Evolutionary conservation across 768 basidiomycete genomes (phyloP).

Genomic region (Termitomyces eurrhizus): DNA sequence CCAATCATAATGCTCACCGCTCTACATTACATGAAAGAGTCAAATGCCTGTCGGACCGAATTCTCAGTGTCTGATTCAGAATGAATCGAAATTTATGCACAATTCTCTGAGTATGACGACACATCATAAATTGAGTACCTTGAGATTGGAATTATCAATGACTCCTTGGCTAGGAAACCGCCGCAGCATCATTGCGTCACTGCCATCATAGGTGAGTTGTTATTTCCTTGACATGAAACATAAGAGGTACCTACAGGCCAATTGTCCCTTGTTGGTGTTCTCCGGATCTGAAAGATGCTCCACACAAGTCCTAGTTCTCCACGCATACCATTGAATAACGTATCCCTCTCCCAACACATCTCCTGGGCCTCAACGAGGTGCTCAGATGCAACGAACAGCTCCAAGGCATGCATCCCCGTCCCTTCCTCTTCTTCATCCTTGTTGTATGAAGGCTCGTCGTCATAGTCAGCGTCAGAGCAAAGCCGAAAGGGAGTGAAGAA

Average conservation of each 20-base stretch:
- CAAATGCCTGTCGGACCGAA: too few relatives aligned
- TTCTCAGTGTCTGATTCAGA: too few relatives aligned
- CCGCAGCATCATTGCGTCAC: constrained; percentile 38
- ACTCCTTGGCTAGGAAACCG: constrained; percentile 53
- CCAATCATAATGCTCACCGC: too few relatives aligned
- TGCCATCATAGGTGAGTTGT: constrained; percentile 51
- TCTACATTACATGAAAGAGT: too few relatives aligned
- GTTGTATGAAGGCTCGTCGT: constrained; percentile 29
- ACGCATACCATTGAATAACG: constrained; percentile 68
- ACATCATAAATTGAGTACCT: not conserved
- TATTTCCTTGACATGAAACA: not conserved
- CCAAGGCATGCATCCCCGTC: constrained; percentile 15
- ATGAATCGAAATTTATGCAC: constrained; percentile 17
- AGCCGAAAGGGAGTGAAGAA: constrained; percentile 70
- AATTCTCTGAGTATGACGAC: not conserved
- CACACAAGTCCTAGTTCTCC: constrained; percentile 86
- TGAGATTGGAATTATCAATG: constrained; percentile 77
- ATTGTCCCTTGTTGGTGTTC: constrained; percentile 55
- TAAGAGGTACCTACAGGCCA: constrained; percentile 14
- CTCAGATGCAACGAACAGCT: constrained; percentile 41
- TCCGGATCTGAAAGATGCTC: constrained; percentile 83
- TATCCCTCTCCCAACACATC: constrained; percentile 20
- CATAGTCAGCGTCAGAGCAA: constrained; percentile 23
- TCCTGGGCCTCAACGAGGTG: constrained; percentile 21
- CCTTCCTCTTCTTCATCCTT: constrained; percentile 28